These are phyloP conservation scores for Apophysomyces sp. DNA, from an alignment of 371 early-diverging fungal species.

Conservation along the genomic window DNA sequence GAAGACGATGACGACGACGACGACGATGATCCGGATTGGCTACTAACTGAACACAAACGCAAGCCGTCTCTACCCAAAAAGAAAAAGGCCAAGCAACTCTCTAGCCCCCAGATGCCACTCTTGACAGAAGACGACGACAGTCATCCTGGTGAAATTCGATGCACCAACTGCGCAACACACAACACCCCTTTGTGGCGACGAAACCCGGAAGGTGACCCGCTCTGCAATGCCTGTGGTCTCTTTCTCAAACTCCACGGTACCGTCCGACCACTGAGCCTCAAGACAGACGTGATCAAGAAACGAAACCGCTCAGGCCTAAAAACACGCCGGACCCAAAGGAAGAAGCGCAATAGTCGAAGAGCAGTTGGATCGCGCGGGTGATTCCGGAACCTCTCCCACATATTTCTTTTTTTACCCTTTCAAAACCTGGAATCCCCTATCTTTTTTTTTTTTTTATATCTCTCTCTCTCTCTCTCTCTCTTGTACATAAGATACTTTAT, in stretches of 20 bases:
- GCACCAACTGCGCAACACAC: constrained; percentile 10
- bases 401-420: not conserved
- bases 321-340: not conserved
- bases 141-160: not conserved
- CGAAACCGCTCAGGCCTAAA: constrained; percentile 12
- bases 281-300: constrained; percentile 22
- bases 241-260: constrained; percentile 20
- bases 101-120: not conserved
- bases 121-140: not conserved
- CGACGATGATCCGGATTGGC: not conserved
- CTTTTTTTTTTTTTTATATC: too few relatives aligned
- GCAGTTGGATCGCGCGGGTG: not conserved
- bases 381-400: not conserved
- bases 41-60: not conserved
- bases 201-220: constrained; percentile 15
- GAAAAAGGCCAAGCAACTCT: not conserved
- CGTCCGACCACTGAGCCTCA: constrained; percentile 19
- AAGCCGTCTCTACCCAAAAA: not conserved
- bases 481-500: not conserved
- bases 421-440: too few relatives aligned
- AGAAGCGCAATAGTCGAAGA: not conserved
- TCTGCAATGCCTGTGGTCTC: constrained; percentile 23
- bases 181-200: constrained; percentile 22
- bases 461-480: too few relatives aligned
- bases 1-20: not conserved